Percentiles rank a stretch among this genome's conserved stretches.
phyloP scores from a whole-genome alignment of 352 stramenopile genomes.

The Phytophthora cajani region DNA sequence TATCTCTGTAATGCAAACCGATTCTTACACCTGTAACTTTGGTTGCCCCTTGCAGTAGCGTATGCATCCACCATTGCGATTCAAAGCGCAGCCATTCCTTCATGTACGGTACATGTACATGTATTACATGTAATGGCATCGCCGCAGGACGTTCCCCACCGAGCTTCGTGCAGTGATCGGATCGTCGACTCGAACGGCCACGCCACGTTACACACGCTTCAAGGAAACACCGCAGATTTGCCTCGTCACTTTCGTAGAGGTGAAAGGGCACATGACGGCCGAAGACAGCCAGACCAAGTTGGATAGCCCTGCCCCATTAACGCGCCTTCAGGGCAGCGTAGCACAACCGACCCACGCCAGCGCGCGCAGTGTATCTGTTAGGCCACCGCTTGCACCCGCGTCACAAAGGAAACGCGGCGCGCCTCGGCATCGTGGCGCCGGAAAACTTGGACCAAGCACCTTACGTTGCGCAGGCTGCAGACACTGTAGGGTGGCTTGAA shows the following conservation, averaged over 20 bases:
- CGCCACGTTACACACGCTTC: slow-evolving; percentile 20
- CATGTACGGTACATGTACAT: too few relatives aligned
- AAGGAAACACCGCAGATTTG: slow-evolving; percentile 24
- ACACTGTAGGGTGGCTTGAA: background rate
- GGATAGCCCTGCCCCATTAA: slow-evolving; percentile 26
- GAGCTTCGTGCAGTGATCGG: background rate
- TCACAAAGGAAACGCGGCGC: slow-evolving; percentile 19
- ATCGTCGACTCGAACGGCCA: slow-evolving; percentile 14
- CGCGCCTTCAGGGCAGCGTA: slow-evolving; percentile 11
- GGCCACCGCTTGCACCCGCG: background rate
- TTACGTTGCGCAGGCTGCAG: background rate
- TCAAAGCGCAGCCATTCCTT: background rate
- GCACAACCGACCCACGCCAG: slow-evolving; percentile 5
- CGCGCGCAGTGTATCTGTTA: background rate
- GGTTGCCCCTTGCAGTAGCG: background rate
- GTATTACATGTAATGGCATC: background rate
- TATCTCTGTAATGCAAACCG: slow-evolving; percentile 5
- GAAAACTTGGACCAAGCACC: slow-evolving; percentile 8
- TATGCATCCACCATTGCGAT: background rate
- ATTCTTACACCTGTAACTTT: background rate
- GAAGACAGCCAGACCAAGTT: slow-evolving; percentile 22
- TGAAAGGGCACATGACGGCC: slow-evolving; percentile 19
- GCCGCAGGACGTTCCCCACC: background rate
- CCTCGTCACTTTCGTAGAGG: slow-evolving; percentile 9
- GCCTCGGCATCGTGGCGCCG: slow-evolving; percentile 9